Evolutionary conservation across 2,329 filamentous ascomycete genomes (phyloP).

Genomic region (Thermothelomyces thermophilus): DNA sequence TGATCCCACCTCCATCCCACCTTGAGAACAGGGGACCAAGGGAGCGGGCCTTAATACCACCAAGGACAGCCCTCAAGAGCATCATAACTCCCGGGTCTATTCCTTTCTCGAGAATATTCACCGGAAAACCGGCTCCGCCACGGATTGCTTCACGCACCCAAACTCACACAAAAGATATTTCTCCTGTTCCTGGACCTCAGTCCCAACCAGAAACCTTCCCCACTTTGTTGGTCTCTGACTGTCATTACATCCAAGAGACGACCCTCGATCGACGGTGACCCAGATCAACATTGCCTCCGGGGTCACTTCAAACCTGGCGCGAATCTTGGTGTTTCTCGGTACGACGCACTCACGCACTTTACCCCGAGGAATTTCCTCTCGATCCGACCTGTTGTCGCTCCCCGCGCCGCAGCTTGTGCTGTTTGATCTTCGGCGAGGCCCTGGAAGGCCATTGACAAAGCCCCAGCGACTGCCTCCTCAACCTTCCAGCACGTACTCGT

Average conservation of each 20-base stretch:
- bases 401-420: conserved; percentile 9
- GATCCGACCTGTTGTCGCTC: conserved; percentile 10
- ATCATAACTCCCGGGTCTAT: conserved; percentile 37
- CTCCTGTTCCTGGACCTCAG: conserved; percentile 25
- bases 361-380: conserved; percentile 13
- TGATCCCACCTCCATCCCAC: conserved; percentile 43
- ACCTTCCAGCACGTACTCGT: not conserved
- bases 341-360: conserved; percentile 19
- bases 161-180: conserved; percentile 33
- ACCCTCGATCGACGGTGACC: conserved; percentile 11
- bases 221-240: conserved; percentile 17
- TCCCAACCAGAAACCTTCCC: conserved; percentile 16
- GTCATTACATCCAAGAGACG: conserved; percentile 6
- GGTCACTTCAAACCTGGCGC: conserved; percentile 18
- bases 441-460: conserved; percentile 9
- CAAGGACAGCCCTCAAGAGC: conserved; percentile 34
- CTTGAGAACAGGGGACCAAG: conserved; percentile 35
- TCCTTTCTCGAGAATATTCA: conserved; percentile 34
- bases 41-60: conserved; percentile 34
- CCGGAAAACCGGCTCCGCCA: conserved; percentile 36
- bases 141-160: conserved; percentile 33
- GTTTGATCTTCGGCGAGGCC: conserved; percentile 26
- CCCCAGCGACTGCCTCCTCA: not conserved
- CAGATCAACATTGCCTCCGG: conserved; percentile 11
- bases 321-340: conserved; percentile 18